A percentile compares a stretch with the other conserved stretches of the same genome.
These are phyloP conservation scores for Raffaelea albimanens DNA, from an alignment of 2,329 filamentous ascomycete genomes.

Conservation along the genomic window DNA sequence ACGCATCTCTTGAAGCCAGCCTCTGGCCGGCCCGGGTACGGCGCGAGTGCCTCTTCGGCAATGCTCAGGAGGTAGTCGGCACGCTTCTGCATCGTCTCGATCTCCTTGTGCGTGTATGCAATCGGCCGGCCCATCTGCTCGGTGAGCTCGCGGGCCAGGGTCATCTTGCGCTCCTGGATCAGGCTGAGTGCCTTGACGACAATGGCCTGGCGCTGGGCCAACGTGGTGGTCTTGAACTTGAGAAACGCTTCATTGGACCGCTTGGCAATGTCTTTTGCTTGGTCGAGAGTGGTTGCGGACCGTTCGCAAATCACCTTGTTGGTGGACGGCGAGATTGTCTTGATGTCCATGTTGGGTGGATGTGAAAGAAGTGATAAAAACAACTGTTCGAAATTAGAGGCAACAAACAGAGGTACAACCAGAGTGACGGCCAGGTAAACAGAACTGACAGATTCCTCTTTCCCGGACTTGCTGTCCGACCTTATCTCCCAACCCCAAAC, in stretches of 20 bases:
- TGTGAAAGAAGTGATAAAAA: background rate
- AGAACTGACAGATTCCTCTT: too few species aligned
- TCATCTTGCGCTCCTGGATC: conserved; percentile 64
- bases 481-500: too few species aligned
- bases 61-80: conserved; percentile 81
- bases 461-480: too few species aligned
- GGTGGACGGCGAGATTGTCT: conserved; percentile 83
- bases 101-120: conserved; percentile 72
- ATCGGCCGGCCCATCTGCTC: conserved; percentile 95
- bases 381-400: background rate
- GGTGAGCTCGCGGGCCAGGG: conserved; percentile 74
- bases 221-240: conserved; percentile 63
- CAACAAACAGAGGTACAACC: too few species aligned
- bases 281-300: conserved; percentile 59
- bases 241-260: conserved; percentile 67
- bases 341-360: conserved; percentile 48
- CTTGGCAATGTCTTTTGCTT: conserved; percentile 63
- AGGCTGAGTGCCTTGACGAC: conserved; percentile 69
- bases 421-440: too few species aligned
- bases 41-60: conserved; percentile 65
- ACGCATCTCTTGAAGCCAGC: conserved; percentile 87
- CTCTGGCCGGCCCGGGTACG: conserved; percentile 75
- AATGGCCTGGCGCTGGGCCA: conserved; percentile 69
- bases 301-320: conserved; percentile 76
- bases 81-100: conserved; percentile 75